A percentile compares a stretch with the other conserved stretches of the same genome.
These are phyloP conservation scores for Xylariaceae sp. DNA, from an alignment of 2,329 filamentous ascomycete genomes.

Conservation along the genomic window DNA sequence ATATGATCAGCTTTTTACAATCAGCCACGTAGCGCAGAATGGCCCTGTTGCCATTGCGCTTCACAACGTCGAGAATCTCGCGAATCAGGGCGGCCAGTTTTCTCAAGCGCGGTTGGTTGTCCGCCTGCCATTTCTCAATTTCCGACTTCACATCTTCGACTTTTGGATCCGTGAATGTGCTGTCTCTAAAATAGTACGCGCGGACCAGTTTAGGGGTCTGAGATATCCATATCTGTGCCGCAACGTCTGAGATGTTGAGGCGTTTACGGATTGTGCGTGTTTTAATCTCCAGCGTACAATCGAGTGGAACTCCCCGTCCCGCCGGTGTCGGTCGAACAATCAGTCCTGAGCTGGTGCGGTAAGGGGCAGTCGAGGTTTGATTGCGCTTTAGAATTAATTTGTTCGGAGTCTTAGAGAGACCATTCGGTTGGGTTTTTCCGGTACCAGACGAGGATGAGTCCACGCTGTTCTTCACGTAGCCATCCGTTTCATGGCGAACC, in stretches of 20 bases:
- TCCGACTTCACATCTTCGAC: conserved; percentile 35
- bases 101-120: conserved; percentile 30
- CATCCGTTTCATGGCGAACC: not conserved
- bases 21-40: not conserved
- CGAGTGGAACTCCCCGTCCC: conserved; percentile 31
- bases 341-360: conserved; percentile 25
- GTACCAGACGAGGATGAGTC: not conserved
- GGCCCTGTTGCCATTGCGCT: conserved; percentile 16
- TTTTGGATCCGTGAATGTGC: conserved; percentile 32
- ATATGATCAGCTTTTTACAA: conserved; percentile 1
- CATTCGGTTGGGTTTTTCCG: not conserved
- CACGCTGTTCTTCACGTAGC: conserved; percentile 3
- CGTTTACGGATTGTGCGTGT: conserved; percentile 34
- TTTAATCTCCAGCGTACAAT: conserved; percentile 42
- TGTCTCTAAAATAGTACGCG: conserved; percentile 36
- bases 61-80: conserved; percentile 30
- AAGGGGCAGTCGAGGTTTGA: conserved; percentile 19
- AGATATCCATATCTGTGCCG: conserved; percentile 41
- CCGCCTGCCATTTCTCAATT: conserved; percentile 35
- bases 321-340: conserved; percentile 24
- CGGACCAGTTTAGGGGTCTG: conserved; percentile 44
- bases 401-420: not conserved
- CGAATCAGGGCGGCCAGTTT: conserved; percentile 32
- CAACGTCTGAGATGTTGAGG: conserved; percentile 34
- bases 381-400: not conserved